Base-by-base conservation (phyloP, 2,329 filamentous ascomycete species). In the Exophiala spinifera region DNA sequence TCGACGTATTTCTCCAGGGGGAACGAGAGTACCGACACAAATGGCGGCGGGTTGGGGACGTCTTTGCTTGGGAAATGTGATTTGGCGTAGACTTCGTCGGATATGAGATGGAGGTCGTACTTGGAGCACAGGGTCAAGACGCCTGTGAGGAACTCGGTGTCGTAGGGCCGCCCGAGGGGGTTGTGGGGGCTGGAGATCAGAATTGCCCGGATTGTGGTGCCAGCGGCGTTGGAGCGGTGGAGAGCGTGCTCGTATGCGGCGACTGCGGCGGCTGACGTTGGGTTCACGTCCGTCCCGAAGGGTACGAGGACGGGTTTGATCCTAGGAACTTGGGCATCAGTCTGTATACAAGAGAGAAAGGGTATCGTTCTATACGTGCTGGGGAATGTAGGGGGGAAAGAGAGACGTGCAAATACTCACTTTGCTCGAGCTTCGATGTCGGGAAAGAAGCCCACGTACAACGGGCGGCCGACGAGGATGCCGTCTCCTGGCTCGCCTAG, bases 21-120 rank as follows among this genome's bases (percentile, higher is more conserved):
- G 0, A 81, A 73, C 0, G 75, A 70, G 1, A 81, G 67, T 0
- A 68, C 67, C 0, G 78, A 81, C 7, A 72, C 70, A 53, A 82
- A 82, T 0, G 68, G 63, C 0, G 67, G 57, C 1, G 64, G 59
- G 0, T 59, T 45, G 0, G 67, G 63, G 1, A 51, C n/a, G 1
- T 56, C 58, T 39, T 65, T 74, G 53, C 56, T 67, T 36, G 37
- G 59, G 62, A 75, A 84, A 1, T 77, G 67, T 0, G 80, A 82
- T 3, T 79, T 62, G 1, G 79, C 81, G 61, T 84, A 84, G 31
- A 84, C 76, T 62, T 84, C 81, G 63, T 84, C 81, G 57, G 74
- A 76, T 65, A 84, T 74, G 42, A 84, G 67, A 59, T 84, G 79
- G 4, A 83, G 66, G 2, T 69, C 58, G 58, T 82, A 67, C 50